Evolutionary conservation across 805 yeast genomes (phyloP), one percentile per base, ranked within the genome.

Genomic region (Yarrowia osloensis): DNA sequence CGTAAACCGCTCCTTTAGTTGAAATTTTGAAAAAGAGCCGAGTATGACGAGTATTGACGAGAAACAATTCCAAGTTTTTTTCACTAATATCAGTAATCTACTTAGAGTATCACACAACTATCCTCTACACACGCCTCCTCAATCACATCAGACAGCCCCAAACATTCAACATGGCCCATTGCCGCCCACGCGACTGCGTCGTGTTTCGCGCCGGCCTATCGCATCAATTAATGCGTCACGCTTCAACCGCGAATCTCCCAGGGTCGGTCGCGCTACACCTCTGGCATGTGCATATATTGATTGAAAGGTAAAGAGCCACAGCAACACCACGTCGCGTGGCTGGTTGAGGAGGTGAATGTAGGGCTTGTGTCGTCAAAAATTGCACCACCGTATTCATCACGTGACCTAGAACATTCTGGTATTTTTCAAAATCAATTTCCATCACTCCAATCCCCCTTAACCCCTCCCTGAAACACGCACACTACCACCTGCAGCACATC

Each of bases 261-360:
- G 59, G 59, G 59, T 52, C 24, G 59, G 59, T 52, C 59, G 59
- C 59, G 59, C 59, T 52, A 52, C 59, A 52, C 59, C 40, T 52
- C 21, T 33, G 40, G 28, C 29, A 52, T 52, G 57, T 46, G 54
- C 54, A 47, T 47, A 28, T 47, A 47, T 47, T 28, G 54, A n/a
- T 47, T n/a, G 11, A 44, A 46, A 46, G 21, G 50, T 44, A 19
- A 44, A 42, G 26, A 12, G 28, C 28, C 47, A 21, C 17, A 15
- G 50, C 22, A 24, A 24, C 15, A 17, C 8, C 19, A 15, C 8
- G 52, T 12, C 22, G 28, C 35, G 54, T 47, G 54, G 35, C 24
- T 19, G 35, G 54, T 47, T n/a, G 5, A 13, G 21, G 17, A 1
- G 12, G 5, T 7, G 17, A 29, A n/a, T 4, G 1, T 5, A 3